A percentile compares a stretch with the other conserved stretches of the same genome.
phyloP scores from a whole-genome alignment of 2,329 filamentous ascomycete species.

The Aquanectria penicillioides region DNA sequence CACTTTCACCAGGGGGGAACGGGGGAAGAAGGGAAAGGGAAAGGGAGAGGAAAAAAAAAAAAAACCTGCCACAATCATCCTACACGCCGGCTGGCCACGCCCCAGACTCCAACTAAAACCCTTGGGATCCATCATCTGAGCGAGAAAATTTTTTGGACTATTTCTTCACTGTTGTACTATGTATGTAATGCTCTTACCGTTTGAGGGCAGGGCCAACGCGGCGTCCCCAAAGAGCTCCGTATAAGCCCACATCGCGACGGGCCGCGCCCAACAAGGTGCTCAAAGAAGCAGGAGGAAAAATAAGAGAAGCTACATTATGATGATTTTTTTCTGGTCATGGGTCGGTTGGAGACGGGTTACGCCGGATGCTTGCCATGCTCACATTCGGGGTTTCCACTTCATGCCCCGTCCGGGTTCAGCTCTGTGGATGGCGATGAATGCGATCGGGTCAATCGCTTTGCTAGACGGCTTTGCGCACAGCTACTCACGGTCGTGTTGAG shows the following conservation, averaged over 20 bases:
- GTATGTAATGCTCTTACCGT: too few relatives aligned
- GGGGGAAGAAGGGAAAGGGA: constrained; percentile 8
- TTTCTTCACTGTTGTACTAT: too few relatives aligned
- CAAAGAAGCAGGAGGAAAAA: constrained; percentile 24
- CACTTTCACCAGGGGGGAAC: constrained; percentile 35
- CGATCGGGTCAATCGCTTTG: too few relatives aligned
- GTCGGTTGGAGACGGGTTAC: constrained; percentile 20
- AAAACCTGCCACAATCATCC: constrained; percentile 27
- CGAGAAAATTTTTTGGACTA: constrained; percentile 10
- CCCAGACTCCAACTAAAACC: constrained; percentile 1
- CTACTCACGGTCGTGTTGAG: too few relatives aligned
- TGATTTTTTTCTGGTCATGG: constrained; percentile 5
- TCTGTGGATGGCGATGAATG: too few relatives aligned
- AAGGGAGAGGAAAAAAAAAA: constrained; percentile 11
- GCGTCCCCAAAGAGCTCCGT: constrained; percentile 12
- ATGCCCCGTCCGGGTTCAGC: too few relatives aligned
- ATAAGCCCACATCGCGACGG: constrained; percentile 16
- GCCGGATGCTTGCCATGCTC: too few relatives aligned
- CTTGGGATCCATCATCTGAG: constrained; percentile 10
- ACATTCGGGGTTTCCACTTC: too few relatives aligned
- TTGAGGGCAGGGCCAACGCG: constrained; percentile 1
- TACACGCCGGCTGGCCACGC: constrained; percentile 19
- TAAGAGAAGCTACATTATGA: background rate
- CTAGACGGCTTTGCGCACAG: too few relatives aligned
- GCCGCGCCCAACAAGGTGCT: constrained; percentile 6